Percentiles rank a stretch among this genome's conserved stretches.
Conservation (phyloP, 78 protist species). For the Blattamonas nauphoetae region DNA sequence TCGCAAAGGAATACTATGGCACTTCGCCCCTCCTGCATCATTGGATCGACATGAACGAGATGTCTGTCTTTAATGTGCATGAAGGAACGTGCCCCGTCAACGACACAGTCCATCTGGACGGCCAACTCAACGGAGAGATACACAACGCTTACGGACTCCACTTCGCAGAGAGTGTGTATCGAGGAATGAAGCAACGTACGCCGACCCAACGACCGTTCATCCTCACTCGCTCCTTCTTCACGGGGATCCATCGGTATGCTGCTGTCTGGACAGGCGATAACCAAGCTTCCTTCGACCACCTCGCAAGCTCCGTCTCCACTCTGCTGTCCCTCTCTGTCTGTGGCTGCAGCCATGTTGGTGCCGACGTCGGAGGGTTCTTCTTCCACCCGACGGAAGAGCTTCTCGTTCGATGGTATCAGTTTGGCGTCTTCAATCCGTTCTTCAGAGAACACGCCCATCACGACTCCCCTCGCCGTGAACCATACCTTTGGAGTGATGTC, state of each 20-base stretch:
- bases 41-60: slow-evolving; percentile 99
- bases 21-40: slow-evolving; percentile 61
- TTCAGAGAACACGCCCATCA: slow-evolving; percentile 92
- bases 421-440: slow-evolving; percentile 90
- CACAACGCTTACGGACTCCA: slow-evolving; percentile 90
- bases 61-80: slow-evolving; percentile 92
- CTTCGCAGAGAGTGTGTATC: slow-evolving; percentile 39
- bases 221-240: slow-evolving; percentile 87
- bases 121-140: slow-evolving; percentile 74
- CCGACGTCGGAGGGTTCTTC: slow-evolving; percentile 96
- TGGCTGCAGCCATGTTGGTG: slow-evolving; percentile 77
- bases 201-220: slow-evolving; percentile 77
- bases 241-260: slow-evolving; percentile 84
- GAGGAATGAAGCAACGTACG: neutral
- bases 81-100: slow-evolving; percentile 87
- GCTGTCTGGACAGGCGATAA: slow-evolving; percentile 99
- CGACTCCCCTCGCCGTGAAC: slow-evolving; percentile 85
- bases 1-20: neutral
- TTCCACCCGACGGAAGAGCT: slow-evolving; percentile 86
- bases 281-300: slow-evolving; percentile 81
- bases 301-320: slow-evolving; percentile 69
- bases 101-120: slow-evolving; percentile 63
- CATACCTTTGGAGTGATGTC: slow-evolving; percentile 81
- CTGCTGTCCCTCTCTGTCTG: slow-evolving; percentile 64
- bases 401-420: slow-evolving; percentile 84